Evolutionary conservation across 352 stramenopile genomes (phyloP).

Genomic region (Peronospora destructor): DNA sequence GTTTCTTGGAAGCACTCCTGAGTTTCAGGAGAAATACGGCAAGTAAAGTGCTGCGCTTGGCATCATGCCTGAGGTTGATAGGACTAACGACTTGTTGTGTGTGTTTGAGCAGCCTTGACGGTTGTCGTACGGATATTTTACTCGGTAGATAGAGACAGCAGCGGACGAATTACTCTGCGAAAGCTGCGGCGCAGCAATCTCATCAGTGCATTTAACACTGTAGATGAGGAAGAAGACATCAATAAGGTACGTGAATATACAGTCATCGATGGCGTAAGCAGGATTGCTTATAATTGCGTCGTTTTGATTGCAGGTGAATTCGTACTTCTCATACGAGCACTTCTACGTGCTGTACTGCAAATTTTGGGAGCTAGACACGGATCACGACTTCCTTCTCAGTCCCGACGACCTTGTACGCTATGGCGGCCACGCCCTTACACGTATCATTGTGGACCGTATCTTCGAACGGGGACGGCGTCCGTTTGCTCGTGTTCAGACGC

Average conservation of each 20-base stretch:
- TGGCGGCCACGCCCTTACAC: conserved; percentile 73
- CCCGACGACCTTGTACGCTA: conserved; percentile 81
- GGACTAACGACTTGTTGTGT: conserved; percentile 5
- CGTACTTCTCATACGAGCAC: conserved; percentile 98
- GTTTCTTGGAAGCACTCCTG: conserved; percentile 95
- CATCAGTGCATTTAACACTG: conserved; percentile 91
- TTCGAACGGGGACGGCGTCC: conserved; percentile 75
- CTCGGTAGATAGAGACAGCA: conserved; percentile 90
- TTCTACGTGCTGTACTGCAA: conserved; percentile 99
- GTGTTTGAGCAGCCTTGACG: conserved; percentile 78
- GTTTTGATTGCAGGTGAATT: conserved; percentile 58
- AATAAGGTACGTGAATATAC: conserved; percentile 88
- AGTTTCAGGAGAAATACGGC: conserved; percentile 99
- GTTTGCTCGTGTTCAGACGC: conserved; percentile 72
- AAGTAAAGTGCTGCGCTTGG: conserved; percentile 4
- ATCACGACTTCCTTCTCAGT: conserved; percentile 82
- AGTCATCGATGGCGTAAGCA: not conserved
- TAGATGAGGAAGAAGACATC: conserved; percentile 99
- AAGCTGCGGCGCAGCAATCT: conserved; percentile 93
- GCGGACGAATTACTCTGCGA: conserved; percentile 91
- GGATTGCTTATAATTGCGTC: not conserved
- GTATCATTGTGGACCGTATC: conserved; percentile 84
- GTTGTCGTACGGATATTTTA: conserved; percentile 94
- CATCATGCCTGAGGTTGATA: not conserved
- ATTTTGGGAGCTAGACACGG: conserved; percentile 98